Percentiles rank a stretch among this genome's conserved stretches.
Evolutionary conservation across 1,139 yeast genomes (phyloP).

Genomic region (Yamadazyma mexicana): DNA sequence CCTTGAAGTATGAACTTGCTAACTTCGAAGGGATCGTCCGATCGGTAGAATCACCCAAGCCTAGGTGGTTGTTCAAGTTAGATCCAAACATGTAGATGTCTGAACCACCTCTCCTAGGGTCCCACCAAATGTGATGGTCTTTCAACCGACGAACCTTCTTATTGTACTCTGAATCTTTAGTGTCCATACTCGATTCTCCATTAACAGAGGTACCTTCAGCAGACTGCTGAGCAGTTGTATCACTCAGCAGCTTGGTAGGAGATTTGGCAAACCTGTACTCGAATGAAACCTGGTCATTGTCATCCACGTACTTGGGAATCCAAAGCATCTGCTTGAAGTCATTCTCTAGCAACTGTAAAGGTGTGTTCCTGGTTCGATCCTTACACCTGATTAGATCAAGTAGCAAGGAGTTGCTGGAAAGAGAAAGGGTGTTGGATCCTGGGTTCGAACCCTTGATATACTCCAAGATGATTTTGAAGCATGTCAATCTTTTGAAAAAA

Average conservation of each 20-base stretch:
- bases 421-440: conserved; percentile 15
- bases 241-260: neutral
- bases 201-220: neutral
- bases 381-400: conserved; percentile 50
- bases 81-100: conserved; percentile 66
- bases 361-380: conserved; percentile 69
- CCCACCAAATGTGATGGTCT: conserved; percentile 31
- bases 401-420: conserved; percentile 23
- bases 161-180: neutral
- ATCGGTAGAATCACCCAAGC: conserved; percentile 68
- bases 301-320: conserved; percentile 48
- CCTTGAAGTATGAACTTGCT: conserved; percentile 23
- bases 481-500: conserved; percentile 56
- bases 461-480: conserved; percentile 53
- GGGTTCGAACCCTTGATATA: conserved; percentile 19
- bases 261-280: conserved; percentile 20
- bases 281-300: conserved; percentile 24
- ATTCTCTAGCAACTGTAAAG: conserved; percentile 55
- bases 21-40: conserved; percentile 37
- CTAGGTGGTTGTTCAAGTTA: conserved; percentile 64
- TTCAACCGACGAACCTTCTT: conserved; percentile 10
- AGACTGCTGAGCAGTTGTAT: neutral
- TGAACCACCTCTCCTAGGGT: conserved; percentile 51
- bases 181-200: neutral
- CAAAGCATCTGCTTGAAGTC: conserved; percentile 41